A percentile compares a stretch with the other conserved stretches of the same genome.
These are phyloP conservation scores for Solanum infundibuliforme DNA, from an alignment of 257 asterid species.

Conservation along the genomic window DNA sequence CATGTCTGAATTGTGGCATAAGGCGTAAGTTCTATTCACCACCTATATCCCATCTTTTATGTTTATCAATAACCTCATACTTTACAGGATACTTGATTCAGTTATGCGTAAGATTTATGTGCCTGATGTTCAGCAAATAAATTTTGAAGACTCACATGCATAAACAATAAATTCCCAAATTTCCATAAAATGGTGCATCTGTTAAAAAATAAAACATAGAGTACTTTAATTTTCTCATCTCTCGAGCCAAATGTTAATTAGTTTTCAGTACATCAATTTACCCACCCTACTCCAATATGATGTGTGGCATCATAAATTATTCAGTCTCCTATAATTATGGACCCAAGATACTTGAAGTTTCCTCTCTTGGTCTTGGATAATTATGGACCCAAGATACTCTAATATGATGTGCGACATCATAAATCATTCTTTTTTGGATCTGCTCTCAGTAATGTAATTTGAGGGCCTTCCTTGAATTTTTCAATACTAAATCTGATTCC, in stretches of 20 bases:
- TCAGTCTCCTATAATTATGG: no score
- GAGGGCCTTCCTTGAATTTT: not conserved
- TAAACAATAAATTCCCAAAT: not conserved
- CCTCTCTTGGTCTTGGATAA: no score
- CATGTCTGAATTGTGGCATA: no score
- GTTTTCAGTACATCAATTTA: no score
- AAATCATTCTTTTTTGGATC: not conserved
- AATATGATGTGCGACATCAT: no score
- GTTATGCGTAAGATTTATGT: not conserved
- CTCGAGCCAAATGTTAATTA: not conserved
- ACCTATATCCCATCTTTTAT: not conserved
- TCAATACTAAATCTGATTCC: not conserved
- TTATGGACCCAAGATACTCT: no score
- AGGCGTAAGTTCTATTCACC: slow-evolving; percentile 1
- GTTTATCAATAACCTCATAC: not conserved
- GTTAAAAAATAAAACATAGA: not conserved
- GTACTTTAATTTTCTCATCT: not conserved
- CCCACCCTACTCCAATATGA: no score
- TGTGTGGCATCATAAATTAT: no score
- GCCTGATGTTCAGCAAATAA: not conserved
- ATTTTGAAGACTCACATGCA: not conserved
- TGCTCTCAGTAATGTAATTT: not conserved
- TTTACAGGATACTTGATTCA: not conserved
- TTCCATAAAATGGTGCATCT: not conserved
- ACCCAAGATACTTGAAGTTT: no score